phyloP scores from a whole-genome alignment of 495 filamentous ascomycete genomes.

The Penicillium crystallinum region DNA sequence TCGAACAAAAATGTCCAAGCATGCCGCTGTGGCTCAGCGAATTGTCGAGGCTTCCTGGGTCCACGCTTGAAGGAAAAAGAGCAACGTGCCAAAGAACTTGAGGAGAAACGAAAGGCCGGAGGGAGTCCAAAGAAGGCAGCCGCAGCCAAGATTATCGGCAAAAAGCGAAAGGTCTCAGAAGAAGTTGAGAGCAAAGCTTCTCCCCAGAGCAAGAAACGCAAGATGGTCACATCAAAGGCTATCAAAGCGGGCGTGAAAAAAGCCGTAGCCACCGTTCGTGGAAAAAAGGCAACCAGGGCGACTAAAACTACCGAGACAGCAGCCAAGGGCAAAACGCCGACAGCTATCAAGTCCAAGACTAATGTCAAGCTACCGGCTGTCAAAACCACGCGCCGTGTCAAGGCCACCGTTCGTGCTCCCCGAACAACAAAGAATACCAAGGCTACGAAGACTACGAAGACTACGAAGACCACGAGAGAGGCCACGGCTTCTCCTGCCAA shows the following conservation, averaged over 20 bases:
- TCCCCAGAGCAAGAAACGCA: slow-evolving; percentile 33
- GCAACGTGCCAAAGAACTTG: slow-evolving; percentile 35
- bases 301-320: slow-evolving; percentile 2
- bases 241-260: slow-evolving; percentile 38
- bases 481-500: slow-evolving; percentile 12
- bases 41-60: slow-evolving; percentile 74
- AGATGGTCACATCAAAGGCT: slow-evolving; percentile 27
- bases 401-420: slow-evolving; percentile 16
- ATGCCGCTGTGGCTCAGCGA: slow-evolving; percentile 72
- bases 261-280: slow-evolving; percentile 20
- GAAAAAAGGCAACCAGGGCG: slow-evolving; percentile 13
- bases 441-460: slow-evolving; percentile 8
- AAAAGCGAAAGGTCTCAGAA: slow-evolving; percentile 29
- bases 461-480: slow-evolving; percentile 10
- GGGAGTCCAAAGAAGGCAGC: slow-evolving; percentile 41
- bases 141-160: slow-evolving; percentile 14
- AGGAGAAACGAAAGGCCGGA: slow-evolving; percentile 29
- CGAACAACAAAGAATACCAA: slow-evolving; percentile 8
- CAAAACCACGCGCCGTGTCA: slow-evolving; percentile 18
- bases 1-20: slow-evolving; percentile 76
- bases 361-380: slow-evolving; percentile 28
- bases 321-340: slow-evolving; percentile 6
- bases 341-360: slow-evolving; percentile 14
- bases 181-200: slow-evolving; percentile 20
- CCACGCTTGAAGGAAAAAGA: slow-evolving; percentile 59